Evolutionary conservation across 23 red algal genomes (phyloP), one percentile per base, ranked within the genome.

Genomic region (Chondrus crispus): DNA sequence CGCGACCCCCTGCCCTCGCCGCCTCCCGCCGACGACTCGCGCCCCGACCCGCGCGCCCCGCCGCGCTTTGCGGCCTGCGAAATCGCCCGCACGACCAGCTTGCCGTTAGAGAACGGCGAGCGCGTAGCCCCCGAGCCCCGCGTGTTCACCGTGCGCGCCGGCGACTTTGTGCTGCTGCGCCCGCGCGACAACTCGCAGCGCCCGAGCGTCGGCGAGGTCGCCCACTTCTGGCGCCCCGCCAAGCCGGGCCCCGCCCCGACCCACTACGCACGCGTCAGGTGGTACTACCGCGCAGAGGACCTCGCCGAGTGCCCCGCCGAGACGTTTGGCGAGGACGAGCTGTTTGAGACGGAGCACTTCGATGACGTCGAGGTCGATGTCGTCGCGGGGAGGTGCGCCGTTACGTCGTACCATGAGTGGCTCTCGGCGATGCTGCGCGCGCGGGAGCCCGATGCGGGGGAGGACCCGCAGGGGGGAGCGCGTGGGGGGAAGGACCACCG

Each of bases 241-340:
- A 70, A 44, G 41, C 38, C 66, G 3, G 64, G 18, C 4, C 26
- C 64, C 40, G 47, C 19, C 55, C 32, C 49, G 37, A 11, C 26
- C 42, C 30, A 49, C 2, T 69, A 68, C 41, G 66, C 75, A 43
- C 82, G 84, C 81, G 41, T 94, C 38, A 78, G 80, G 20, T 96
- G 95, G 95, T 88, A 88, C 29, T 96, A 96, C 72, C 68, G 88
- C 14, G 68, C 58, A 10, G 89, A 93, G 26, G 95, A 96, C 47
- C 66, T 96, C 24, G 50, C 74, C 45, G 74, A 57, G 20, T 45
- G 71, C 33, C 81, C 82, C 2, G 62, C 71, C 19, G 48, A 52
- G 33, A 52, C 82, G 12, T 68, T 66, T 29, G 95, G 88, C 5
- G 88, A 87, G 71, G 87, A 92, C 47, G 95, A 96, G 82, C 43